Base-by-base conservation (phyloP, 2,329 filamentous ascomycete species). In the Drechslerella stenobrocha region DNA sequence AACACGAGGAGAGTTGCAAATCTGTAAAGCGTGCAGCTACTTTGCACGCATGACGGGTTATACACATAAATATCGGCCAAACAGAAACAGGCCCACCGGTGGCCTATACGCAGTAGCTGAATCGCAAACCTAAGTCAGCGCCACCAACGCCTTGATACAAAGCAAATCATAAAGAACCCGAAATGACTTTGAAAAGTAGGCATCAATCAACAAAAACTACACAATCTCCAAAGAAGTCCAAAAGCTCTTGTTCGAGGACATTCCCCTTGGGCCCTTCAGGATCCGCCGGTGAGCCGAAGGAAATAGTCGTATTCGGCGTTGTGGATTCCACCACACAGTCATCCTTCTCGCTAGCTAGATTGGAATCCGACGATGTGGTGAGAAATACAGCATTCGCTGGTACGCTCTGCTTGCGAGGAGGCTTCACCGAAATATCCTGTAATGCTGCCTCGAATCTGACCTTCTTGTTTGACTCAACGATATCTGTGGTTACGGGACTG, bases 191-290 rank as follows among this genome's bases (percentile, higher is more conserved):
- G 11, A 5, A 11, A 5, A 30, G 11, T 30, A 30, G 28, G 28
- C 28, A 5, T 67, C 20, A 67, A 48, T 57, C 52, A 55, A 70
- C 53, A 45, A 70, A 64, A 51, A 57, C 37, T 7, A 70, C 67
- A 48, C 67, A 70, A 40, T 70, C 67, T 13, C 67, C 67, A 8
- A 70, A 48, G 53, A 70, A 66, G 28, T 70, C 67, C 45, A 70
- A 51, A 35, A 70, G 22, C 13, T 60, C 59, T 15, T 55, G 47
- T 30, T 59, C 55, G 3, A 67, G 13, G 2, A 30, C n/a, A 47
- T 56, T 60, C 22, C 60, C 55, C 18, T 67, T 52, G 3, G 45
- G 42, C 11, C 26, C 50, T 11, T 51, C 42, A 7, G 22, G 5
- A 2, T 28, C 34, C 23, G 5, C 8, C 18, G 4, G 28, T 3